These are phyloP conservation scores for Eremochloa ophiuroides DNA, from an alignment of 176 grass and related monocot species.

Conservation along the genomic window DNA sequence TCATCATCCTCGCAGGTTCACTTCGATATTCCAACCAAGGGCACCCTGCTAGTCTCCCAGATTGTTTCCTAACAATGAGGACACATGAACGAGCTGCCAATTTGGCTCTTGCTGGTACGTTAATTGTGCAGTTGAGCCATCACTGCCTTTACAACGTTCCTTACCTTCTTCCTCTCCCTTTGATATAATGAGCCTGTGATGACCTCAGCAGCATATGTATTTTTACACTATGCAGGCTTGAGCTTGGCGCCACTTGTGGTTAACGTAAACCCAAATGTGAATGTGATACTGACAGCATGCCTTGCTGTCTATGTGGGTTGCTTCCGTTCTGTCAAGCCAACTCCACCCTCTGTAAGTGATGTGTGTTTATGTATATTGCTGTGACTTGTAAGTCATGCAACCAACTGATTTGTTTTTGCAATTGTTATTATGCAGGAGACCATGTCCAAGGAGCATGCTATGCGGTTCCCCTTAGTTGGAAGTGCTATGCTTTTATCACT, in stretches of 20 bases:
- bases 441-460: conserved; percentile 96
- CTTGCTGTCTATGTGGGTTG: conserved; percentile 95
- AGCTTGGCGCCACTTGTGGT: conserved; percentile 80
- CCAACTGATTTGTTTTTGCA: neutral
- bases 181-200: neutral
- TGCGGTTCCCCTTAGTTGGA: conserved; percentile 91
- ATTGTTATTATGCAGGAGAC: conserved; percentile 62
- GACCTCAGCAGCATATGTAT: neutral
- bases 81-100: conserved; percentile 60
- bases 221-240: conserved; percentile 47
- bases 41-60: neutral
- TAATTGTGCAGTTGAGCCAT: neutral
- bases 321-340: conserved; percentile 85
- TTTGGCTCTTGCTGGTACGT: conserved; percentile 70
- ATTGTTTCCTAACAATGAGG: conserved; percentile 37
- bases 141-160: neutral
- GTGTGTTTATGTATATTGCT: neutral
- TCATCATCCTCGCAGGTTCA: neutral
- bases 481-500: conserved; percentile 92
- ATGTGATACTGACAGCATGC: conserved; percentile 93
- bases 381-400: neutral
- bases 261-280: conserved; percentile 77
- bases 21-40: neutral
- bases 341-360: conserved; percentile 66
- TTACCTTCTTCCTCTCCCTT: neutral